phyloP scores from a whole-genome alignment of 176 grass and related monocot genomes.

The Bromus sterilis region DNA sequence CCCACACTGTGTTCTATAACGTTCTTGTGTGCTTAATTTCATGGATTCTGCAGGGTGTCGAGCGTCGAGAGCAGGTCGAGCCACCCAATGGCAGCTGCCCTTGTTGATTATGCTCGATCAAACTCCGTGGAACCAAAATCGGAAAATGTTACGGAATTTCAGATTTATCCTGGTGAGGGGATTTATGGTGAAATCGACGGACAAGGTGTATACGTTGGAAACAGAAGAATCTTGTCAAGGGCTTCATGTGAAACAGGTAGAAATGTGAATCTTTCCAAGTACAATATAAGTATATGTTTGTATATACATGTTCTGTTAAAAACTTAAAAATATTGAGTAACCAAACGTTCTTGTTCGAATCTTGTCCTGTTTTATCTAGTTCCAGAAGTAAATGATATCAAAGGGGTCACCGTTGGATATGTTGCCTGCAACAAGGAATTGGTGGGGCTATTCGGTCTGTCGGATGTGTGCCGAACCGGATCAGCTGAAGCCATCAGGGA shows the following conservation, averaged over 20 bases:
- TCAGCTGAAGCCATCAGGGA: conserved; percentile 70
- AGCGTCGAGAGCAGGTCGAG: conserved; percentile 95
- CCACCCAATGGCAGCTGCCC: conserved; percentile 85
- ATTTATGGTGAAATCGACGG: conserved; percentile 81
- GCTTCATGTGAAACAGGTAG: conserved; percentile 68
- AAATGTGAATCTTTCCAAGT: neutral
- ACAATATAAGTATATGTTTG: too few species aligned
- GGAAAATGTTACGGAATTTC: conserved; percentile 57
- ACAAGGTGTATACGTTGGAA: conserved; percentile 63
- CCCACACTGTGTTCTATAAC: neutral
- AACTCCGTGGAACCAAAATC: conserved; percentile 71
- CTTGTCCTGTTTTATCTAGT: conserved; percentile 22
- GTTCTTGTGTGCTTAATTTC: neutral
- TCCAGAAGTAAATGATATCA: conserved; percentile 44
- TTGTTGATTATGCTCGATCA: conserved; percentile 68
- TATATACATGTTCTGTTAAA: too few species aligned
- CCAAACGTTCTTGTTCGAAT: neutral
- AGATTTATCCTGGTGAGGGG: conserved; percentile 80
- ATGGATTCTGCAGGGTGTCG: conserved; percentile 57
- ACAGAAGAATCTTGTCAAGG: conserved; percentile 72
- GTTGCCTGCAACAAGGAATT: conserved; percentile 41
- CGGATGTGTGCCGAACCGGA: conserved; percentile 75
- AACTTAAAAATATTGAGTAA: too few species aligned
- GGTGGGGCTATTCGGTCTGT: conserved; percentile 75
- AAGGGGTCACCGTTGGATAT: conserved; percentile 68